Base-by-base conservation (phyloP, 2,329 filamentous ascomycete genomes). In the Coniochaeta ligniaria region DNA sequence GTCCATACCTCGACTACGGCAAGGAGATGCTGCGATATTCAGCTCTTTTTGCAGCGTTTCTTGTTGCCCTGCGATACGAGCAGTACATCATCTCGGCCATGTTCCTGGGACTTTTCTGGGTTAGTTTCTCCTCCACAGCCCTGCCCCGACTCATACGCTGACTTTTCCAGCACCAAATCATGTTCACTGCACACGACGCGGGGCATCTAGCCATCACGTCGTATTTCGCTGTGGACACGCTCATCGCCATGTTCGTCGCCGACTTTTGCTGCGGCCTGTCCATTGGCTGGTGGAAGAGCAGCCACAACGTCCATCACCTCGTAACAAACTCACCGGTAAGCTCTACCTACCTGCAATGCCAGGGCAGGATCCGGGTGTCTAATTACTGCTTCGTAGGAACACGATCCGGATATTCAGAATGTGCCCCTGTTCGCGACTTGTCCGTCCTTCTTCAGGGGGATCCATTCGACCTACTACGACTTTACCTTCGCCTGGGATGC, bases 271-370 rank as follows among this genome's bases (percentile, higher is more conserved):
- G 85, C 63, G 85, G 85, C 38, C 75, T 89, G 20, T 86, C 83
- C 3, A 84, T 88, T 59, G 85, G 85, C 20, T 88, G 85, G 85
- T 88, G 85, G 85, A 88, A 89, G 75, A 82, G 82, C 66, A 86
- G 81, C 59, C 86, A 89, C 74, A 88, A 88, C 60, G 83, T 89
- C 3, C 86, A 89, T 70, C 86, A 89, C 65, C 78, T 89, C 3
- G 75, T 88, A 60, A 88, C 86, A 50, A 89, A 89, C 75, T 77
- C 81, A 66, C 83, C 84, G 1, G 77, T 80, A 66, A 62, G 73
- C 41, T 43, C 14, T 43, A 4, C 41, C 41, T 43, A 8, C 41
- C 67, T n/a, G 17, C 17, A 26, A 60, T 63, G 22, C 52, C 14
- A 17, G 16, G 58, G 1, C 28, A 11, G 8, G 22, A 50, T 54